Conservation (phyloP, 352 stramenopile species). For the Globisporangium alternatum region DNA sequence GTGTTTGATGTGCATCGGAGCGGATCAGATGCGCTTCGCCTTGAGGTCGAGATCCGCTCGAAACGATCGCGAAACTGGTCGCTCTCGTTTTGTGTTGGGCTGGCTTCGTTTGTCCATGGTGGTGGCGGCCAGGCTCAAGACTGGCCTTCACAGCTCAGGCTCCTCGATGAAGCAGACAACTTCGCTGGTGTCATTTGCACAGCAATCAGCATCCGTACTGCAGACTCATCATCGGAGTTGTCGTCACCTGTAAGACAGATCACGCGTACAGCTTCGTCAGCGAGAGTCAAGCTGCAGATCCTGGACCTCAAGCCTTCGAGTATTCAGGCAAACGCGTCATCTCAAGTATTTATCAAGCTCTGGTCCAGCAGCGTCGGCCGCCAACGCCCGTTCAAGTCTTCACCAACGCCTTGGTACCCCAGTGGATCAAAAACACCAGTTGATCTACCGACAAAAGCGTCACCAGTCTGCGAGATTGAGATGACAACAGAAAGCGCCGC, state of each 20-base stretch:
- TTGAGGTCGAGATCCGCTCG: slow-evolving; percentile 12
- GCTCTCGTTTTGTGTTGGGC: slow-evolving; percentile 9
- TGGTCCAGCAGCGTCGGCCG: slow-evolving; percentile 15
- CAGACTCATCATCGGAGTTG: background rate
- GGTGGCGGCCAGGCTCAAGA: background rate
- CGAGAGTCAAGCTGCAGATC: background rate
- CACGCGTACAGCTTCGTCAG: background rate
- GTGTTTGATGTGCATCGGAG: slow-evolving; percentile 10
- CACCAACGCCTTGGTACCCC: background rate
- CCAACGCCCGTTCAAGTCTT: background rate
- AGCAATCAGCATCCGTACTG: background rate
- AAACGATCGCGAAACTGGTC: slow-evolving; percentile 13
- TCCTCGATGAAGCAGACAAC: slow-evolving; percentile 4
- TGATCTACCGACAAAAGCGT: background rate
- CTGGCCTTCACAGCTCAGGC: slow-evolving; percentile 3
- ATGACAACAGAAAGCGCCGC: background rate
- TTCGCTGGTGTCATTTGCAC: background rate
- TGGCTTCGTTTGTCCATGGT: background rate
- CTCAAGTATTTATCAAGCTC: slow-evolving; percentile 8
- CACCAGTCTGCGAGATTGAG: background rate
- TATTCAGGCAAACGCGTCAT: background rate
- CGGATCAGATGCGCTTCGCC: slow-evolving; percentile 3
- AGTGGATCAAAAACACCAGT: background rate
- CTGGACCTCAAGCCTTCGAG: slow-evolving; percentile 6
- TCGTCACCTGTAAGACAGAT: background rate